These are phyloP conservation scores for Eucalyptus sp. DNA, from an alignment of 345 rosid species.

Conservation along the genomic window DNA sequence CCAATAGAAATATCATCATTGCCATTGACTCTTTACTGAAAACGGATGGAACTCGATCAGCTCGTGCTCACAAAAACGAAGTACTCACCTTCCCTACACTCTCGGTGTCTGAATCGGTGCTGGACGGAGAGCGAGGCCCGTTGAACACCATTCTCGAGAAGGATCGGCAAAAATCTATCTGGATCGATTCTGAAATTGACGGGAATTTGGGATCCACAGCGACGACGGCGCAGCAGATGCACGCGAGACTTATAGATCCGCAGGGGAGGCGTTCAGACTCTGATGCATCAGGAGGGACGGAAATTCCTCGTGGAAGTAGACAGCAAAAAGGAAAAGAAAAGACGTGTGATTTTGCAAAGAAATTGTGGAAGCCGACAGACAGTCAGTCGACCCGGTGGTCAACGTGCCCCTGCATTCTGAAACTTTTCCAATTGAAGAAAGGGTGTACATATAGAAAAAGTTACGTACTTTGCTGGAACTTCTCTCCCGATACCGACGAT, in stretches of 20 bases:
- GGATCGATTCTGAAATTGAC: not conserved
- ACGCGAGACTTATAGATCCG: not conserved
- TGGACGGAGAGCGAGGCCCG: not conserved
- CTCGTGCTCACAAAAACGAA: not conserved
- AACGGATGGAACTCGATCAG: too few species aligned
- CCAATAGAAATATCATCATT: too few species aligned
- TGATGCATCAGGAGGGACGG: not conserved
- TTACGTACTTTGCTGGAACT: fast-evolving
- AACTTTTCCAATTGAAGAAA: too few species aligned
- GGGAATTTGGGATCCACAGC: not conserved
- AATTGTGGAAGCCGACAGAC: too few species aligned
- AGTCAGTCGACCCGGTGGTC: too few species aligned
- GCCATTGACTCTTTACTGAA: too few species aligned
- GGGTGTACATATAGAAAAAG: too few species aligned
- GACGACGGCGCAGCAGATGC: not conserved
- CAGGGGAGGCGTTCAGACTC: not conserved
- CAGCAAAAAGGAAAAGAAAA: not conserved
- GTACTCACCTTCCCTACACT: not conserved
- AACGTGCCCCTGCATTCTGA: too few species aligned
- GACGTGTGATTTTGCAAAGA: not conserved
- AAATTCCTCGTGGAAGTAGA: not conserved
- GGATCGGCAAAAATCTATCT: not conserved
- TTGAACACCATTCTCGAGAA: not conserved
- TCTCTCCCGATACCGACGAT: too few species aligned
- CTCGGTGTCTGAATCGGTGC: not conserved